Conservation (phyloP, 1,284 basidiomycete genomes). For the Trametes versicolor region DNA sequence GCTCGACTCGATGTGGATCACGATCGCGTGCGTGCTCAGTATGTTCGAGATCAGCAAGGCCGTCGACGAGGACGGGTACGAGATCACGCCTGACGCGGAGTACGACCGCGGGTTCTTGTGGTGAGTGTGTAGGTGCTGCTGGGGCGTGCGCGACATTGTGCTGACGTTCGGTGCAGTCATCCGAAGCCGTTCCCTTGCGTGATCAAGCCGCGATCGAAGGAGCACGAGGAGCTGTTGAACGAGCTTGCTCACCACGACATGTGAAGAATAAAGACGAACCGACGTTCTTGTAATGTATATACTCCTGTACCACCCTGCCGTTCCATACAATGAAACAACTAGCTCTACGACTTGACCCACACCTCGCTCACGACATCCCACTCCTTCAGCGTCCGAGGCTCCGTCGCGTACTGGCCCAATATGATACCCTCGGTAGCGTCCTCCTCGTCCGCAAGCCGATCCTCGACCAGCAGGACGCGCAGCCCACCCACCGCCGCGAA, state of each 20-base stretch:
- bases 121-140: slow-evolving; percentile 13
- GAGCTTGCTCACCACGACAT: slow-evolving; percentile 21
- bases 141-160: neutral
- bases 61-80: slow-evolving; percentile 30
- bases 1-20: slow-evolving; percentile 32
- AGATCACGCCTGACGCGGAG: slow-evolving; percentile 32
- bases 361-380: slow-evolving; percentile 75
- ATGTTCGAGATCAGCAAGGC: slow-evolving; percentile 33
- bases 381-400: slow-evolving; percentile 63
- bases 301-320: neutral
- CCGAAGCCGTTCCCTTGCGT: slow-evolving; percentile 36
- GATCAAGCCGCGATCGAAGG: slow-evolving; percentile 34
- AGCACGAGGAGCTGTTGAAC: slow-evolving; percentile 29
- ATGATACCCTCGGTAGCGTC: slow-evolving; percentile 50
- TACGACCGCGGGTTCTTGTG: slow-evolving; percentile 32
- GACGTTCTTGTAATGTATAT: neutral
- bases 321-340: neutral
- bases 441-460: slow-evolving; percentile 59
- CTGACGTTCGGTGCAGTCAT: slow-evolving; percentile 20
- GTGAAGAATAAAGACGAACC: neutral
- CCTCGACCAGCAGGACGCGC: slow-evolving; percentile 67
- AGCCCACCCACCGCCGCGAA: slow-evolving; percentile 71
- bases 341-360: slow-evolving; percentile 58
- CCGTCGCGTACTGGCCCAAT: slow-evolving; percentile 40
- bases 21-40: slow-evolving; percentile 28